Evolutionary conservation across 2,329 filamentous ascomycete species (phyloP), one percentile per base, ranked within the genome.

Genomic region (Xylaria digitata): DNA sequence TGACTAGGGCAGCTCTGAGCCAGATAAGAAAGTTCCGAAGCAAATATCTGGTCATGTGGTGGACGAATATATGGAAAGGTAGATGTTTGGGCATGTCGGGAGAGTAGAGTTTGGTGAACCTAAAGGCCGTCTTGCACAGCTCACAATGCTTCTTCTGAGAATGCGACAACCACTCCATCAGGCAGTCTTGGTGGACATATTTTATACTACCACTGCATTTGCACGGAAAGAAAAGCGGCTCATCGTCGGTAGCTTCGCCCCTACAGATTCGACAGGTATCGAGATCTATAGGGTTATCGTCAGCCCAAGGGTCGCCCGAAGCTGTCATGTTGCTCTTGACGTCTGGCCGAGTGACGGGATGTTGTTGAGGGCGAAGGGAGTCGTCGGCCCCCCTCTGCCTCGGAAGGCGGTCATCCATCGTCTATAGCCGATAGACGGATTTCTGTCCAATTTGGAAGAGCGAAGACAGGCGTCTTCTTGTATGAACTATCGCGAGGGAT

Each of bases 121-220:
- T 92, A 77, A 98, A 99, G 0, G 94, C 90, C 2, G 96, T 99
- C 83, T 99, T 99, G 89, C 96, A 99, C 42, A 99, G 89, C 83
- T 99, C 96, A 85, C 96, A 99, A 83, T 99, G 92, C 80, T 98
- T 98, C 87, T 99, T 99, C 79, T 99, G 94, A 1, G 96, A 98
- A 80, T 99, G 96, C 56, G 94, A 95, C 23, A 99, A 85, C 96
- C 96, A 99, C 81, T 98, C 94, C 91, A 99, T 97, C 80, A 99
- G 83, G 79, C 96, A 99, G 78, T 96, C 92, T 80, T 99, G 96
- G 79, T 99, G 96, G 68, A 99, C 96, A 76, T 92, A 97, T 82
- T 97, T 97, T 82, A 99, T 99, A 81, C 95, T 98, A 64, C 96
- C 96, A 77, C 93, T 97, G 83, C 96, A 99, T 84, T 97, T 97